Conservation (phyloP, 2,329 filamentous ascomycete genomes). For the Colletotrichum sp. region DNA sequence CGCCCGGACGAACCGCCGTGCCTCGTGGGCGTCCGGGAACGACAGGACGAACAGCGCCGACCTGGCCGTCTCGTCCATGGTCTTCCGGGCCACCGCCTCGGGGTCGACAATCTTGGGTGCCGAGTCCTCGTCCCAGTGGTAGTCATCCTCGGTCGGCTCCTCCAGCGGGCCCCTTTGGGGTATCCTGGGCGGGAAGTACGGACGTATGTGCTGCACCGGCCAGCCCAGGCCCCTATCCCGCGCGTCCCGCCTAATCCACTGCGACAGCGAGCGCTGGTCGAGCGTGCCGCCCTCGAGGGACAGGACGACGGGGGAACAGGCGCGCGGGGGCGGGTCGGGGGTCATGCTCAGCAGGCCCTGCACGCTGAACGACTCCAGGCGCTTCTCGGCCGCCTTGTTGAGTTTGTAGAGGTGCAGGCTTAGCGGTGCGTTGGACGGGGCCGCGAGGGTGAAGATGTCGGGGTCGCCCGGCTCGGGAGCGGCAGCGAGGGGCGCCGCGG, state of each 20-base stretch:
- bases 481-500: slow-evolving; percentile 37
- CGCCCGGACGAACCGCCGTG: slow-evolving; percentile 43
- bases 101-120: not conserved
- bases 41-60: slow-evolving; percentile 36
- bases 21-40: slow-evolving; percentile 33
- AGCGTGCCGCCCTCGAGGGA: slow-evolving; percentile 37
- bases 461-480: slow-evolving; percentile 50
- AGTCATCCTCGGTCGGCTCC: not conserved
- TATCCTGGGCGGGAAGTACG: slow-evolving; percentile 18
- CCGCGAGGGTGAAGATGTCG: slow-evolving; percentile 54
- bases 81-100: not conserved
- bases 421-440: slow-evolving; percentile 38
- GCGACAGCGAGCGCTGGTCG: slow-evolving; percentile 32
- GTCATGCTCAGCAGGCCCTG: slow-evolving; percentile 17
- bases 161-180: not conserved
- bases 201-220: slow-evolving; percentile 21
- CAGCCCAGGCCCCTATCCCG: slow-evolving; percentile 33
- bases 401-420: slow-evolving; percentile 17
- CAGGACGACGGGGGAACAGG: slow-evolving; percentile 38
- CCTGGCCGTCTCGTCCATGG: not conserved
- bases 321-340: slow-evolving; percentile 18
- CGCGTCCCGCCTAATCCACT: slow-evolving; percentile 48
- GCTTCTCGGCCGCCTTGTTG: slow-evolving; percentile 32
- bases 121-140: not conserved
- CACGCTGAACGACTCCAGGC: slow-evolving; percentile 15